Base-by-base conservation (phyloP, 441 rosid genomes). In the Jatropha podagrica region DNA sequence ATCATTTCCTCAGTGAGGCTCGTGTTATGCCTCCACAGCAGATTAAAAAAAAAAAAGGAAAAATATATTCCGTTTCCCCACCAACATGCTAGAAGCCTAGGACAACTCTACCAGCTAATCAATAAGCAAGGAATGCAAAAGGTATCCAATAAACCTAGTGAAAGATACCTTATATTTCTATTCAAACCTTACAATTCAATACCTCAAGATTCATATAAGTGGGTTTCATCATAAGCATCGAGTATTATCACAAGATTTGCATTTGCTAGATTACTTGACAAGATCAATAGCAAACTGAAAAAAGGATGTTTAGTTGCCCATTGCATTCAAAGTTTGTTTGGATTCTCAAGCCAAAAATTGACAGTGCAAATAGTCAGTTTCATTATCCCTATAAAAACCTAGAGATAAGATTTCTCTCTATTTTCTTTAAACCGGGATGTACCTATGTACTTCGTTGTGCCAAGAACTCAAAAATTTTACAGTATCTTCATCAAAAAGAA, bases 161-260 rank as follows among this genome's bases (percentile, higher is more conserved):
- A 18, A n/a, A 17, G 38, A 67, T 67, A 4, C 26, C 46, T 46
- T 5, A 23, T 2, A 67, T 67, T 48, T 32, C 20, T 5, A 58
- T 59, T 56, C 64, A 60, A 41, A 10, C 56, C 66, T 72, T 60
- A n/a, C 26, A 72, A 72, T 69, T 64, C 20, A 63, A 32, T 32
- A 14, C 44, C 18, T 32, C 42, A 58, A 58, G 23, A 38, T 64
- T 8, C 46, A 41, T 5, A 17, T 17, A 65, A 41, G 14, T 65
- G 49, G 40, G 49, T 40, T 65, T 65, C 27, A 18, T 17, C 49
- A 64, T 15, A 1, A 51, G 60, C 72, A 37, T 46, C 58, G 17
- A 37, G 68, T 32, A 32, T 48, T 41, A 73, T 18, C 48, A 14
- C 41, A 65, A 48, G 58, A 26, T 17, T 48, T 72, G 68, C 74